phyloP scores from a whole-genome alignment of 2,329 filamentous ascomycete species.

The Apiospora hydei region DNA sequence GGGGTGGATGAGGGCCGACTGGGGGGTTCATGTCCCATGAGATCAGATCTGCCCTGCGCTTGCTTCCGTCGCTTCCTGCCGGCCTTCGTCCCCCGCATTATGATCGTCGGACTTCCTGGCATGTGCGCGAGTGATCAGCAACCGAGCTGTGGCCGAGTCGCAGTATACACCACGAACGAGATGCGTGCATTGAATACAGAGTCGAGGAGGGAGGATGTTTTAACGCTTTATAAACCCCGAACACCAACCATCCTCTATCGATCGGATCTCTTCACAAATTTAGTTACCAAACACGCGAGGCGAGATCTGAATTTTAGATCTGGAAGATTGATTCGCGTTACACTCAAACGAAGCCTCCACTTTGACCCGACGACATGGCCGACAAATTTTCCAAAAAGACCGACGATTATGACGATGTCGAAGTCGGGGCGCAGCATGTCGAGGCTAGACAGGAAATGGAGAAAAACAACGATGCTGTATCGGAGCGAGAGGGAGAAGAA shows the following conservation, averaged over 20 bases:
- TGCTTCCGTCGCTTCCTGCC: not conserved
- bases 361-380: not conserved
- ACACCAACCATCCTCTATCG: not conserved
- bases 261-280: not conserved
- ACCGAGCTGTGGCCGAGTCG: not conserved
- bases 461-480: not conserved
- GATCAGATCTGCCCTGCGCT: not conserved
- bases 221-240: not conserved
- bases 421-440: not conserved
- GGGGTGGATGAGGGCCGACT: not conserved
- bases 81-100: not conserved
- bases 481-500: not conserved
- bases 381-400: not conserved
- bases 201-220: not conserved
- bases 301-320: not conserved
- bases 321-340: not conserved
- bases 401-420: not conserved
- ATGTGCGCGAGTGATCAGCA: not conserved
- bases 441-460: not conserved
- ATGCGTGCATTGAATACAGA: not conserved
- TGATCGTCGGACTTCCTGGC: not conserved
- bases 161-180: not conserved
- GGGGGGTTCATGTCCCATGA: not conserved
- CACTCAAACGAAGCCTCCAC: not conserved
- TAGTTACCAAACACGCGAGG: not conserved